Evolutionary conservation across 768 basidiomycete genomes (phyloP), one percentile per base, ranked within the genome.

Genomic region (Rhodotorula sphaerocarpa): DNA sequence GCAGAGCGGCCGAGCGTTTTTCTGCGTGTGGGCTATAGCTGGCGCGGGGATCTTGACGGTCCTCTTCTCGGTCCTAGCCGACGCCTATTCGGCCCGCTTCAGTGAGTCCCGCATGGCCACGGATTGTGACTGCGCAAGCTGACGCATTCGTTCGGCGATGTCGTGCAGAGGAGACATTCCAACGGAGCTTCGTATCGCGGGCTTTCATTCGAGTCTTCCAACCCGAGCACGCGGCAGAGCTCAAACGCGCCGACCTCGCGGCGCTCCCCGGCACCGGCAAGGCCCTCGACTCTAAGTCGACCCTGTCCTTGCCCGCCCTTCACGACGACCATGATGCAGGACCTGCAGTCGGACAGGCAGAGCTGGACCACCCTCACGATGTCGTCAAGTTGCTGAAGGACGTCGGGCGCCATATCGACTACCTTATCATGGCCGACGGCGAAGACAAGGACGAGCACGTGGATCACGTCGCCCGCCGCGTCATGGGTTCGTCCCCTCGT

Each of bases 1-100:
- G 3, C 63, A 57, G 11, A 57, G 56, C 21, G 67, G 67, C 2
- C 51, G 67, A 4, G 67, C 67, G 0, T 65, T 65, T 57, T 69
- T 69, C 57, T 59, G 60, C 33, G 55, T 61, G 1, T 61, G 55
- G 50, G 59, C 56, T 0, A 11, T 66, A 1, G 20, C 33, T 0
- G 65, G 65, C 14, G 59, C 56, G 0, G 65, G 59, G 27, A 34
- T 53, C n/a, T 30, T 66, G 16, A 66, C 65, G 0, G 59, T 66
- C 23, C 47, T 66, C 51, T 61, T 61, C 47, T 61, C 59, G 11
- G 42, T 66, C n/a, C 48, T 66, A 12, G 59, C 65, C 15, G 65
- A 66, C 47, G 59, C 51, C 1, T 61, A 61, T 55, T 30, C 39
- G 12, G 10, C 30, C 9, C 39, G 56, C 12, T 66, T 61, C 56